These are phyloP conservation scores for Pseudogymnoascus sp. DNA, from an alignment of 2,329 filamentous ascomycete species.

Conservation along the genomic window DNA sequence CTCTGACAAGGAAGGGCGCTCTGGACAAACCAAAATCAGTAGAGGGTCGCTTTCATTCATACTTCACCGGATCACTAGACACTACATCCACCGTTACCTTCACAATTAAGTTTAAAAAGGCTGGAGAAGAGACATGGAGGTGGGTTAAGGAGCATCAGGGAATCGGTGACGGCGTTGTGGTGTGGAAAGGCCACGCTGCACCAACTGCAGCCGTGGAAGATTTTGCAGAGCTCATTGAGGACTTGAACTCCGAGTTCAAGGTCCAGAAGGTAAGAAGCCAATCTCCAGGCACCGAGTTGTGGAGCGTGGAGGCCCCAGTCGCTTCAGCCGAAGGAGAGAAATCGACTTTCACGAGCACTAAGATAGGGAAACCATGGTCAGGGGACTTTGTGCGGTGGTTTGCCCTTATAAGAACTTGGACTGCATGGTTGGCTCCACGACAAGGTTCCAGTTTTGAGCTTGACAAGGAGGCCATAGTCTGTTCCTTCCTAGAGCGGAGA, in stretches of 20 bases:
- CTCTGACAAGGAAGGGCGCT: slow-evolving; percentile 25
- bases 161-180: slow-evolving; percentile 55
- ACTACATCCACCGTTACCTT: slow-evolving; percentile 51
- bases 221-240: slow-evolving; percentile 46
- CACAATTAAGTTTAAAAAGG: slow-evolving; percentile 63
- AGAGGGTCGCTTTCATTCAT: slow-evolving; percentile 32
- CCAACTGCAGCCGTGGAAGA: slow-evolving; percentile 20
- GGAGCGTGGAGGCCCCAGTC: slow-evolving; percentile 57
- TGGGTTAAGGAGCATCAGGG: slow-evolving; percentile 64
- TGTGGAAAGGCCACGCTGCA: slow-evolving; percentile 41
- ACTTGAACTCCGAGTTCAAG: slow-evolving; percentile 50
- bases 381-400: slow-evolving; percentile 54
- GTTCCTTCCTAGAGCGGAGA: slow-evolving; percentile 62
- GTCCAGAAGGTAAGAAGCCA: slow-evolving; percentile 55
- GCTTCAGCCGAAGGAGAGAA: slow-evolving; percentile 48
- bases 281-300: slow-evolving; percentile 62
- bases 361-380: slow-evolving; percentile 31
- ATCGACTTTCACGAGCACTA: slow-evolving; percentile 46
- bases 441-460: slow-evolving; percentile 66
- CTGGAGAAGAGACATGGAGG: slow-evolving; percentile 52
- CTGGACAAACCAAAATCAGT: slow-evolving; percentile 3
- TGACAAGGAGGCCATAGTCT: slow-evolving; percentile 71
- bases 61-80: slow-evolving; percentile 49
- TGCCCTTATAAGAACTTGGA: slow-evolving; percentile 70
- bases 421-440: slow-evolving; percentile 81